Evolutionary conservation across 805 yeast species (phyloP), one percentile per base, ranked within the genome.

Genomic region (Kazachstania kunashirensis): DNA sequence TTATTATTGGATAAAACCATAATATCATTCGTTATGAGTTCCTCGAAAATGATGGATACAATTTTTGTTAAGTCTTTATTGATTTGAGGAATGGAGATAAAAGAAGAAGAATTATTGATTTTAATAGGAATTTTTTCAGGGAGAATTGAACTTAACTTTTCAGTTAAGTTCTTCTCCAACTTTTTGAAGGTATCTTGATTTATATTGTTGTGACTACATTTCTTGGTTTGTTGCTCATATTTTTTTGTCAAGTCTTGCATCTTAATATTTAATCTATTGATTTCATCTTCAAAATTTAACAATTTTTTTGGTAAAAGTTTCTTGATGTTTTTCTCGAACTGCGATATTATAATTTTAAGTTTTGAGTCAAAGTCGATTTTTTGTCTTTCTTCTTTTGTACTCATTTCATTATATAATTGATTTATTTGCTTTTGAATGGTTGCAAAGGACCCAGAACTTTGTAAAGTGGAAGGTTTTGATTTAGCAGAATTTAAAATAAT

Each of bases 91-190:
- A n/a, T n/a, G n/a, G n/a, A n/a, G n/a, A n/a, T 31, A 15, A 56
- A 30, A 4, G 55, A 40, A 0, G 54, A 41, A 16, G 46, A 44
- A 18, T 43, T 47, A 25, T 52, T 42, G 12, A 55, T 39, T 21
- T 54, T 47, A 2, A 57, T 56, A 2, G 62, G 62, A 6, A 58
- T 53, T 29, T 54, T 54, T 8, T 44, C 43, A 1, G 63, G 63
- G 30, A 58, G 40, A 13, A 38, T 33, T 1, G 38, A 31, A 17
- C 50, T 43, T 21, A 57, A 36, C 29, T 50, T 48, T 20, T 30
- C 24, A 5, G 48, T 31, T 17, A 53, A 33, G 6, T 12, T 12
- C 5, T 5, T 18, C 7, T 29, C 31, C 6, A 29, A 17, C 14
- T 12, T 18, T 17, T 29, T 13, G 12, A 5, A 12, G n/a, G n/a